Evolutionary conservation across 768 basidiomycete genomes (phyloP).

Genomic region (Phaeotremella fagi): DNA sequence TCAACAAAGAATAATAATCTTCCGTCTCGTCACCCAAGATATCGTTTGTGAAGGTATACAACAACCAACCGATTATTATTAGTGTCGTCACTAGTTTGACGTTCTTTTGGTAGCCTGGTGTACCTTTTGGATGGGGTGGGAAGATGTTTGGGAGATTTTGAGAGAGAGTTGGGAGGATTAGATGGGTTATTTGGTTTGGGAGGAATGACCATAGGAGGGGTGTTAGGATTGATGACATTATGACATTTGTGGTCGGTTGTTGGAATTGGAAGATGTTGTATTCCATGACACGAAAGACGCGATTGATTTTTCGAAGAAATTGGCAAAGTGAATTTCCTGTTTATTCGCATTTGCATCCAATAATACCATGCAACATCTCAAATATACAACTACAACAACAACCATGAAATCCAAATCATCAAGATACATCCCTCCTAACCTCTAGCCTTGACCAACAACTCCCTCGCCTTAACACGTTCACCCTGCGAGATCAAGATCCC

Average conservation of each 20-base stretch:
- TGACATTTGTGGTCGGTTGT: too few species aligned
- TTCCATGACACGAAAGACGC: too few species aligned
- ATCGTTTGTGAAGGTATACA: constrained; percentile 18
- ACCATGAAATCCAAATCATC: too few species aligned
- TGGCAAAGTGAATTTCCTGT: too few species aligned
- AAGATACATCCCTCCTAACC: too few species aligned
- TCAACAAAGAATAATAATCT: constrained; percentile 37
- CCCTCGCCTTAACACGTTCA: constrained; percentile 76
- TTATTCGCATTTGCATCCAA: too few species aligned
- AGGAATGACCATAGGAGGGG: constrained; percentile 33
- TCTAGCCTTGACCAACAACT: constrained; percentile 50
- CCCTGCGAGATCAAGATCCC: constrained; percentile 76
- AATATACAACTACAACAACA: too few species aligned
- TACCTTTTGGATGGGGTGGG: constrained; percentile 18
- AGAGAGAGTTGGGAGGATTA: constrained; percentile 21
- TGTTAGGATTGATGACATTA: constrained; percentile 16
- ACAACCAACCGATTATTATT: constrained; percentile 18
- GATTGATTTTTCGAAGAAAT: too few species aligned
- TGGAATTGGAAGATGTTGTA: too few species aligned
- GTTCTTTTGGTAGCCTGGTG: constrained; percentile 20
- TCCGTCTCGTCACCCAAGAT: constrained; percentile 1
- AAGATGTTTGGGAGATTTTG: constrained; percentile 24
- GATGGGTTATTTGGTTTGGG: constrained; percentile 20
- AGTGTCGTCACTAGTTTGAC: constrained; percentile 21
- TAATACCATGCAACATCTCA: too few species aligned